phyloP scores from a whole-genome alignment of 768 basidiomycete species.

The Jaapia argillacea region DNA sequence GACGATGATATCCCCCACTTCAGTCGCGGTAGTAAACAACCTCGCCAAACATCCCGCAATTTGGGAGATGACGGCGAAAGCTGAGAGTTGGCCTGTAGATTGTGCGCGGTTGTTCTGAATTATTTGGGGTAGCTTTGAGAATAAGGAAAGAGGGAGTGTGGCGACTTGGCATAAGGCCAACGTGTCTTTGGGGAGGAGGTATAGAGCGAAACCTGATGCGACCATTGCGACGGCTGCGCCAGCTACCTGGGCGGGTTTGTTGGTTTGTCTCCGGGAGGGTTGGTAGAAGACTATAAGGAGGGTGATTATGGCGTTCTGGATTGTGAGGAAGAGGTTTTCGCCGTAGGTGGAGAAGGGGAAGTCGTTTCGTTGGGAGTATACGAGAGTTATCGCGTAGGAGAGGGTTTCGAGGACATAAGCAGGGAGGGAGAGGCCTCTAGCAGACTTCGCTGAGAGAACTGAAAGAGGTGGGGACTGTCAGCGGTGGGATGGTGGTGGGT shows the following conservation, averaged over 20 bases:
- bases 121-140: constrained; percentile 95
- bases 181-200: constrained; percentile 31
- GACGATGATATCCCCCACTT: constrained; percentile 77
- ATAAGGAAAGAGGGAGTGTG: constrained; percentile 85
- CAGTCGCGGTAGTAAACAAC: constrained; percentile 86
- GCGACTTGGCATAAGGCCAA: constrained; percentile 70
- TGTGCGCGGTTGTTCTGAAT: constrained; percentile 60
- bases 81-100: constrained; percentile 89
- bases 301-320: constrained; percentile 85
- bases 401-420: constrained; percentile 89
- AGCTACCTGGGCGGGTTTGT: constrained; percentile 21
- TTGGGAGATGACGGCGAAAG: constrained; percentile 85
- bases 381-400: constrained; percentile 81
- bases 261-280: constrained; percentile 21
- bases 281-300: constrained; percentile 72
- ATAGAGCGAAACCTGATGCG: constrained; percentile 29
- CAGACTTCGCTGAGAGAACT: constrained; percentile 70
- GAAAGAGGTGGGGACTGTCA: constrained; percentile 5
- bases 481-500: no score
- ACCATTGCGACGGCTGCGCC: constrained; percentile 22
- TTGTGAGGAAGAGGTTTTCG: constrained; percentile 88
- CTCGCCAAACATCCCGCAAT: constrained; percentile 85
- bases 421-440: constrained; percentile 77
- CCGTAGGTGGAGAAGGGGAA: constrained; percentile 98
- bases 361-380: constrained; percentile 73